Evolutionary conservation across 2,329 filamentous ascomycete genomes (phyloP).

Genomic region (Cladophialophora immunda): DNA sequence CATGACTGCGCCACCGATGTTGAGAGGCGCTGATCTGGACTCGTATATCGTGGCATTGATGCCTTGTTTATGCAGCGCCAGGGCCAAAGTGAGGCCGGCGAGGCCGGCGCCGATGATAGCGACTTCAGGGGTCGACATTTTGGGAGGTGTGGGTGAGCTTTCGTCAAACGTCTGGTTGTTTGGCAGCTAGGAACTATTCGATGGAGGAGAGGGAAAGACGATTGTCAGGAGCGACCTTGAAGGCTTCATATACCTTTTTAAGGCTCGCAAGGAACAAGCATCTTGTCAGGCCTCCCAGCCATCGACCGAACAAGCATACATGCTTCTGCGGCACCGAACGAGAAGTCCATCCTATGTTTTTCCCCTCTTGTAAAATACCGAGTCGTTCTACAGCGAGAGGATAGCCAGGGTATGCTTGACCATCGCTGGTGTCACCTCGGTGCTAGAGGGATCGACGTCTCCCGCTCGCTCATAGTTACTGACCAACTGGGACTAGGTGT

Average conservation of each 20-base stretch:
- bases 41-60: slow-evolving; percentile 65
- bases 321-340: not conserved
- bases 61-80: slow-evolving; percentile 61
- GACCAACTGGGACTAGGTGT: not conserved
- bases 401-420: no score
- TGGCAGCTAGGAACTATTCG: not conserved
- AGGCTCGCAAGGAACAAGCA: not conserved
- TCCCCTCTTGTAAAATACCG: not conserved
- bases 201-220: no score
- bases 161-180: not conserved
- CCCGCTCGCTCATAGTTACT: not conserved
- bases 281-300: not conserved
- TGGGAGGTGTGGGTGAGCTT: not conserved
- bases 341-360: not conserved
- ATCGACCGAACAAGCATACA: not conserved
- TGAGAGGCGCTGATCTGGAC: slow-evolving; percentile 53
- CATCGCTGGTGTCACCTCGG: not conserved
- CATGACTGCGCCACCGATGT: slow-evolving; percentile 66
- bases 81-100: slow-evolving; percentile 63
- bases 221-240: no score
- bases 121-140: slow-evolving; percentile 41
- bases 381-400: not conserved
- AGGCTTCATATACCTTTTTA: not conserved
- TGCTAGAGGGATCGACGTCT: not conserved
- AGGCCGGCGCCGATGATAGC: slow-evolving; percentile 60